A percentile compares a stretch with the other conserved stretches of the same genome.
phyloP scores from a whole-genome alignment of 2,329 filamentous ascomycete genomes.

The Coleophoma eucalyptorum region DNA sequence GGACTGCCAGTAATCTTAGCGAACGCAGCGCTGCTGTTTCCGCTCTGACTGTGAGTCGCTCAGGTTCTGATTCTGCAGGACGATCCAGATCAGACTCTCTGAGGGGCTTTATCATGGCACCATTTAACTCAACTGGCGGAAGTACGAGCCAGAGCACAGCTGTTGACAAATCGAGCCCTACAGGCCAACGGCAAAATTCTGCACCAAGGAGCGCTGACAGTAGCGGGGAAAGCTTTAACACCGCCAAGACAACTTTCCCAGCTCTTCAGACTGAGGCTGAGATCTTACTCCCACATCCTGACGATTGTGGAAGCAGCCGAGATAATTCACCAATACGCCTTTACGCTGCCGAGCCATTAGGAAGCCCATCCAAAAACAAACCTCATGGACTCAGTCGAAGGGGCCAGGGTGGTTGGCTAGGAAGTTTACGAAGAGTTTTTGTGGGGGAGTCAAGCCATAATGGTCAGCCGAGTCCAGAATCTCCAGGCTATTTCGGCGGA shows the following conservation, averaged over 20 bases:
- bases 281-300: conserved; percentile 21
- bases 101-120: conserved; percentile 24
- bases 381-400: conserved; percentile 1
- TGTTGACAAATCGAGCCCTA: conserved; percentile 10
- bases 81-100: conserved; percentile 23
- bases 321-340: conserved; percentile 12
- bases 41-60: conserved; percentile 17
- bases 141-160: conserved; percentile 13
- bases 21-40: conserved; percentile 23
- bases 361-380: conserved; percentile 55
- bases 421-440: conserved; percentile 49
- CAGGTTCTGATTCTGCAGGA: conserved; percentile 21
- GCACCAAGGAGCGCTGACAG: conserved; percentile 20
- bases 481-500: conserved; percentile 1
- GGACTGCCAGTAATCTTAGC: conserved; percentile 29
- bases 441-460: conserved; percentile 3
- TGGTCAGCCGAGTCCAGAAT: not conserved
- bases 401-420: conserved; percentile 49
- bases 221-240: conserved; percentile 20
- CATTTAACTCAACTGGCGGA: conserved; percentile 16
- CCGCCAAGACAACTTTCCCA: conserved; percentile 24
- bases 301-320: conserved; percentile 3
- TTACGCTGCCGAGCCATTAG: conserved; percentile 11
- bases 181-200: conserved; percentile 1
- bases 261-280: conserved; percentile 24